Evolutionary conservation across 305 asterid genomes (phyloP), one percentile per base, ranked within the genome.

Genomic region (Caryopteris hybrid): DNA sequence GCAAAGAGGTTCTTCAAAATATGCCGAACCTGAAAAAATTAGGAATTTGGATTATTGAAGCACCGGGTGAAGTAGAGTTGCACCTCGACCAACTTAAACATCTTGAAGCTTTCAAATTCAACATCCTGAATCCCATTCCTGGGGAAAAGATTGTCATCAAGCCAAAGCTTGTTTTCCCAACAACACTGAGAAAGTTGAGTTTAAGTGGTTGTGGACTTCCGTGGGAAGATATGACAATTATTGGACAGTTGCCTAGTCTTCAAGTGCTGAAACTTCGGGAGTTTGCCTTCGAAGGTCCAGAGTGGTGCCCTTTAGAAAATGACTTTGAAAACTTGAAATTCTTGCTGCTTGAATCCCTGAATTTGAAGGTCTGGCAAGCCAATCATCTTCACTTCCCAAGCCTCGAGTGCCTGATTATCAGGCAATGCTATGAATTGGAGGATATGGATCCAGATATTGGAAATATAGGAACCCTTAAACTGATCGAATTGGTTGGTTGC

Each of bases 201-300:
- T 59, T 79, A 29, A 63, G 73, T 29, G 79, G 83, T 1, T 61
- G 63, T 13, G 62, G 47, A 13, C 18, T 75, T 23, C 76, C 78
- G 4, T 79, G 80, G 80, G 50, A 53, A 3, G 66, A 71, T 3
- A 79, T 79, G 73, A 11, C 22, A 14, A 50, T 64, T 6, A 36
- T 79, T 5, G 83, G 50, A 21, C 1, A 48, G 12, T 25, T 78
- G 69, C 66, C 36, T 2, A 6, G 5, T 3, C 83, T 79, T 16
- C 43, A 75, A 63, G 75, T 71, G 23, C 68, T 79, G 46, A 79
- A 79, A 57, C 80, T 79, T 56, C 56, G 61, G 8, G 73, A 61
- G 47, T 16, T 59, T 6, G 71, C 83, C 13, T 78, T 70, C 59
- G 36, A 74, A 0, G 77, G 79, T 1, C 5, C 2, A 6, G 38